These are phyloP conservation scores for Neurospora sp. DNA, from an alignment of 495 filamentous ascomycete species.

Conservation along the genomic window DNA sequence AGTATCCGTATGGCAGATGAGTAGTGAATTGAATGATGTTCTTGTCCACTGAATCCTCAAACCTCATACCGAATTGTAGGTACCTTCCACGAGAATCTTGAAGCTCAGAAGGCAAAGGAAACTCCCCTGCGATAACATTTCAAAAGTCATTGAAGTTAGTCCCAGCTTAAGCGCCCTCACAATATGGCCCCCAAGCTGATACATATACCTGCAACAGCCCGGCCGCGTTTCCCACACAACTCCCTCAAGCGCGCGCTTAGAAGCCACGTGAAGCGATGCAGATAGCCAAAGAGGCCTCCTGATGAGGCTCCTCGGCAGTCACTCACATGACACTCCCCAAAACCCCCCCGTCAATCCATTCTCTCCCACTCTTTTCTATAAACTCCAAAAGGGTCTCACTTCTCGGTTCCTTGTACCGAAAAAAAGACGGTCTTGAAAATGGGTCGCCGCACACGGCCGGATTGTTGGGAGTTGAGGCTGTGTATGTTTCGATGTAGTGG, in stretches of 20 bases:
- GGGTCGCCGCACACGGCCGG: background rate
- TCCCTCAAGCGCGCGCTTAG: background rate
- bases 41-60: no score
- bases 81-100: no score
- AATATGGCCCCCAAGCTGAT: background rate
- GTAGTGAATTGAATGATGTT: no score
- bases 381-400: background rate
- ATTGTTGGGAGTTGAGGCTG: background rate
- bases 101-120: background rate
- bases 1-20: no score
- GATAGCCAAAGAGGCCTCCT: background rate
- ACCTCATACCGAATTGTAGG: no score
- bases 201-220: background rate
- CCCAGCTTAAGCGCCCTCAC: background rate
- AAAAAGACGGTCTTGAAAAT: background rate
- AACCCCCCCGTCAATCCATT: background rate
- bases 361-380: background rate
- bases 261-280: background rate
- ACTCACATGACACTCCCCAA: background rate
- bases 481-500: background rate
- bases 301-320: background rate
- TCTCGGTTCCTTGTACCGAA: background rate
- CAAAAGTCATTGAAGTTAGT: background rate
- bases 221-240: background rate
- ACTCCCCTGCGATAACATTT: background rate